Percentiles rank a stretch among this genome's conserved stretches.
Evolutionary conservation across 148 eudicot species (phyloP).

Genomic region (Chenopodium album): DNA sequence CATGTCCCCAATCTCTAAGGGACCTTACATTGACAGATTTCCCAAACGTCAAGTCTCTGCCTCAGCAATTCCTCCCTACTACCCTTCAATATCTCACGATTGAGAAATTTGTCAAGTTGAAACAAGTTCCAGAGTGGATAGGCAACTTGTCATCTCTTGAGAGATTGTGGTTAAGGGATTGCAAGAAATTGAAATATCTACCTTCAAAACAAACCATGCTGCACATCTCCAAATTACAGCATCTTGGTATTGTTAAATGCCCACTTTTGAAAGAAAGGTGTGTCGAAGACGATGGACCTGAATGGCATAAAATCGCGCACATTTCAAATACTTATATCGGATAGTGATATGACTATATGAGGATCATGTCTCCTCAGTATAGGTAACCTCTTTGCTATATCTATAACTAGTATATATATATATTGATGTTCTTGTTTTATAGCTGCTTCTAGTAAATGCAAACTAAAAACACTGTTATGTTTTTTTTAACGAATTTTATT

Average conservation of each 20-base stretch:
- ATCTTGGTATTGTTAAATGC: background rate
- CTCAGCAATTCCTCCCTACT: constrained; percentile 2
- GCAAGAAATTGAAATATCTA: constrained; percentile 9
- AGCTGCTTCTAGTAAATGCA: too few species aligned
- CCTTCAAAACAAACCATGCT: background rate
- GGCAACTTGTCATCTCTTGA: background rate
- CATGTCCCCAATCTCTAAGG: too few species aligned
- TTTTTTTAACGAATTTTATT: too few species aligned
- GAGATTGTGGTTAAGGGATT: background rate
- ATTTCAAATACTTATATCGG: too few species aligned
- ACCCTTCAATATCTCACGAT: background rate
- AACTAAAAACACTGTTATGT: too few species aligned
- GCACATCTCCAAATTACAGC: background rate
- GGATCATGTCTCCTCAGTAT: too few species aligned
- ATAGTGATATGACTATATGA: too few species aligned
- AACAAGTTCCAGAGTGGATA: background rate
- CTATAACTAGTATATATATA: too few species aligned
- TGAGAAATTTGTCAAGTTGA: background rate
- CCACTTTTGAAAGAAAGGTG: constrained; percentile 5
- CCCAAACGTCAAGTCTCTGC: background rate
- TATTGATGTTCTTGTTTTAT: too few species aligned
- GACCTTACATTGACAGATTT: background rate
- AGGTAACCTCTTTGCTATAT: too few species aligned
- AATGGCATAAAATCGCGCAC: background rate
- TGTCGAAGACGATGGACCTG: background rate